Conservation (phyloP, 2,329 filamentous ascomycete species). For the Chaetomiaceae sp. region DNA sequence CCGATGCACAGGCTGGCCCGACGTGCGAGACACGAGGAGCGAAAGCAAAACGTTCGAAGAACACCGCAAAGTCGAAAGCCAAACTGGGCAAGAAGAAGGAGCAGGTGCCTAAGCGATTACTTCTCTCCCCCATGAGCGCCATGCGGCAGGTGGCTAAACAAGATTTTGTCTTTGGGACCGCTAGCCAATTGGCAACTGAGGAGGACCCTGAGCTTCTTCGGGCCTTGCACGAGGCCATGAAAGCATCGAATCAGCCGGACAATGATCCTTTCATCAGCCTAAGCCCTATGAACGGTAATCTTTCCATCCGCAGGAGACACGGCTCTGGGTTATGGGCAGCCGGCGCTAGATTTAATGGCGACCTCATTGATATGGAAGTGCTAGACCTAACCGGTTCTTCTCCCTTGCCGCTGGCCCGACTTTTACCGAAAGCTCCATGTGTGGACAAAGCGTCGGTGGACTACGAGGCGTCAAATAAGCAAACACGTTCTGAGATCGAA, state of each 20-base stretch:
- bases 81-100: conserved; percentile 36
- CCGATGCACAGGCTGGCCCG: conserved; percentile 32
- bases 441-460: neutral
- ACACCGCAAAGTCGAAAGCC: conserved; percentile 29
- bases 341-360: conserved; percentile 64
- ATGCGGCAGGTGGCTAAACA: conserved; percentile 62
- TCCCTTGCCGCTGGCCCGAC: conserved; percentile 23
- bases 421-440: neutral
- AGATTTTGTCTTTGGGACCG: conserved; percentile 80
- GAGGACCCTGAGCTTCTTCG: conserved; percentile 64
- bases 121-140: conserved; percentile 68
- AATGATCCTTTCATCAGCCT: conserved; percentile 38
- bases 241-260: conserved; percentile 48
- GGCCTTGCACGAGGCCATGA: conserved; percentile 59
- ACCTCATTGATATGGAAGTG: conserved; percentile 58
- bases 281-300: conserved; percentile 19
- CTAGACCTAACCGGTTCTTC: conserved; percentile 54
- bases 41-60: conserved; percentile 39
- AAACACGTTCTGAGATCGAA: too few species aligned
- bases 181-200: conserved; percentile 72
- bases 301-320: conserved; percentile 14
- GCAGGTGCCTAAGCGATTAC: conserved; percentile 39
- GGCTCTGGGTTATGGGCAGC: conserved; percentile 62
- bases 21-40: conserved; percentile 29
- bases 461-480: too few species aligned